These are phyloP conservation scores for Hemileccinum impolitum DNA, from an alignment of 768 basidiomycete species.

Conservation along the genomic window DNA sequence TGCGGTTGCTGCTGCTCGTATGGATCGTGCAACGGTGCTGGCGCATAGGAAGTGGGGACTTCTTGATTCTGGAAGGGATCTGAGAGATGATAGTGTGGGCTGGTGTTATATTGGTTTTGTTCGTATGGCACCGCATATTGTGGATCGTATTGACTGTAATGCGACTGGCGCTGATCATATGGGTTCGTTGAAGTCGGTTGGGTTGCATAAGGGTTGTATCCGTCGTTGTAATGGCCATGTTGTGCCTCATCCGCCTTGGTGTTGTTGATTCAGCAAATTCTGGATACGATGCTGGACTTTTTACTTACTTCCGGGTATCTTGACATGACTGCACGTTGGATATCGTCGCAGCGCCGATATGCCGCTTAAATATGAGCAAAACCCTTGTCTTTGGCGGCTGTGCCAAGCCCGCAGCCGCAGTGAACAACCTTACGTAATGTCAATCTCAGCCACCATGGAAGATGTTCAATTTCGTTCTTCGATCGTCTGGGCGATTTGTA, in stretches of 20 bases:
- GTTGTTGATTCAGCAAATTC: conserved; percentile 2
- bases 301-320: conserved; percentile 39
- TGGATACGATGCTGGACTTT: neutral
- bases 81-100: conserved; percentile 36
- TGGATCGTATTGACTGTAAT: conserved; percentile 27
- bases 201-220: conserved; percentile 50
- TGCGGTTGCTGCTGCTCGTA: conserved; percentile 24
- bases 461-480: too few species aligned
- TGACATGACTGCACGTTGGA: conserved; percentile 32
- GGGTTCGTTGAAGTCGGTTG: conserved; percentile 33
- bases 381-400: conserved; percentile 6
- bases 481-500: too few species aligned
- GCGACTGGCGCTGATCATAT: conserved; percentile 39
- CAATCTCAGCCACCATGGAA: too few species aligned
- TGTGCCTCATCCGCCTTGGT: conserved; percentile 65
- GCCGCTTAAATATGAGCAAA: neutral
- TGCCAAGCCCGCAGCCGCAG: neutral
- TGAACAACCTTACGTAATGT: too few species aligned
- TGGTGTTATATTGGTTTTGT: conserved; percentile 29
- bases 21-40: conserved; percentile 18
- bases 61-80: conserved; percentile 34
- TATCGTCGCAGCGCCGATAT: neutral
- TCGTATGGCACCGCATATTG: conserved; percentile 34
- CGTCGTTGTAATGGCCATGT: conserved; percentile 62
- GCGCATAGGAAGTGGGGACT: conserved; percentile 12